Conservation (phyloP, 768 basidiomycete genomes). For the Auricularia sp. region DNA sequence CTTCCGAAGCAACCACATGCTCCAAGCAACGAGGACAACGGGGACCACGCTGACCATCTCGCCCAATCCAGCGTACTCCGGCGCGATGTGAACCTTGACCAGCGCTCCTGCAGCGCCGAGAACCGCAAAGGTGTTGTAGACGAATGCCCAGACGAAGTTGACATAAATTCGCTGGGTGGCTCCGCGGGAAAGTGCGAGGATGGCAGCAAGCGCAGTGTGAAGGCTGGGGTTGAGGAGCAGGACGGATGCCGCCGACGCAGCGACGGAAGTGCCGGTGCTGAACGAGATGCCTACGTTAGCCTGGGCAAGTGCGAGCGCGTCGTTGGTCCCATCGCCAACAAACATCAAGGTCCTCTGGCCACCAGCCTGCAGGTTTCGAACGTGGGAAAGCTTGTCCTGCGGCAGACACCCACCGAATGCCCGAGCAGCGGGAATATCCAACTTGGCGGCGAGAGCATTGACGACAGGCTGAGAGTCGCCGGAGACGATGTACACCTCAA, state of each 20-base stretch:
- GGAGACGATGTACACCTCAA: constrained; percentile 1
- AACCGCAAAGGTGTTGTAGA: background rate
- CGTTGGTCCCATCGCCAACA: constrained; percentile 8
- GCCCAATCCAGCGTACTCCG: constrained; percentile 34
- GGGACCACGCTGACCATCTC: constrained; percentile 34
- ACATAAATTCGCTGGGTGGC: background rate
- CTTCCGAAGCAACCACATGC: background rate
- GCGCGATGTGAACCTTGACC: constrained; percentile 27
- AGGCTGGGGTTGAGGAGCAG: background rate
- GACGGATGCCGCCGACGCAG: background rate
- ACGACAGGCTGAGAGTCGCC: background rate
- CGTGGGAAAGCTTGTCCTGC: background rate
- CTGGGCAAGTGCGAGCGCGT: constrained; percentile 6
- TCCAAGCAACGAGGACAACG: constrained; percentile 26
- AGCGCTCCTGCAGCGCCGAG: background rate
- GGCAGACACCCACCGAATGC: background rate
- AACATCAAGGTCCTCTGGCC: constrained; percentile 1
- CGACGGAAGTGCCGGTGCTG: background rate
- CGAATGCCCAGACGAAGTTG: background rate
- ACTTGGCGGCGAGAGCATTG: background rate
- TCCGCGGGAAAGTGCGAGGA: background rate
- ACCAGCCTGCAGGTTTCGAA: background rate
- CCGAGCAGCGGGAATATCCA: background rate
- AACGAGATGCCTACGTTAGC: constrained; percentile 2
- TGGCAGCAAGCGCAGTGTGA: background rate